Base-by-base conservation (phyloP, 441 rosid species). In the Bocquillonia castaneifolia region DNA sequence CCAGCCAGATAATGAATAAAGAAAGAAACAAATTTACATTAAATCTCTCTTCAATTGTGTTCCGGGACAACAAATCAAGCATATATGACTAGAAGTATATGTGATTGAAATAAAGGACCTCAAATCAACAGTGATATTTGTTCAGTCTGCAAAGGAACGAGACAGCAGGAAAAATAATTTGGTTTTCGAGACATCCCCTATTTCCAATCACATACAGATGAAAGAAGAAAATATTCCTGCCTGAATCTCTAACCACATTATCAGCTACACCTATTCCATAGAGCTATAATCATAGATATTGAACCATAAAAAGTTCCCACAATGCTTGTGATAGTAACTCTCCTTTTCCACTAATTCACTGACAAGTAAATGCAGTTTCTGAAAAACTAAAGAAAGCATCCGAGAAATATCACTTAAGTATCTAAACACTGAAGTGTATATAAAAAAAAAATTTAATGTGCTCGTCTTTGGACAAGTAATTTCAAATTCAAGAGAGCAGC, bases 381-480 rank as follows among this genome's bases (percentile, higher is more conserved):
- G 28, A 25, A 69, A 61, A 61, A 63, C 34, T 39, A 8, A 50
- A n/a, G 63, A 10, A 52, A 25, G 63, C 40, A 54, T 53, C 58
- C 59, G 56, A 34, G 26, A 67, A 53, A 45, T 42, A 72, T 55
- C 50, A 57, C 9, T 17, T 14, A 52, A 51, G 45, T 2, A 52
- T 56, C 70, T 42, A 34, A 54, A 60, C 12, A 50, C 70, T 42
- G 22, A 54, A 60, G 32, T 8, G 5, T 20, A 37, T 36, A 52
- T 42, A 29, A 9, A 63, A 45, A 3, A 0, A 45, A 59, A 28
- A 53, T 31, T 26, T 37, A 15, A 64, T 42, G 9, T 59, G 9
- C 53, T 40, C 39, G 26, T 23, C 70, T 26, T n/a, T n/a, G n/a
- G n/a, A n/a, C n/a, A n/a, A 28, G 7, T 22, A 23, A 26, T 28